Evolutionary conservation across 2,329 filamentous ascomycete genomes (phyloP).

Genomic region (Orbilia quercus): DNA sequence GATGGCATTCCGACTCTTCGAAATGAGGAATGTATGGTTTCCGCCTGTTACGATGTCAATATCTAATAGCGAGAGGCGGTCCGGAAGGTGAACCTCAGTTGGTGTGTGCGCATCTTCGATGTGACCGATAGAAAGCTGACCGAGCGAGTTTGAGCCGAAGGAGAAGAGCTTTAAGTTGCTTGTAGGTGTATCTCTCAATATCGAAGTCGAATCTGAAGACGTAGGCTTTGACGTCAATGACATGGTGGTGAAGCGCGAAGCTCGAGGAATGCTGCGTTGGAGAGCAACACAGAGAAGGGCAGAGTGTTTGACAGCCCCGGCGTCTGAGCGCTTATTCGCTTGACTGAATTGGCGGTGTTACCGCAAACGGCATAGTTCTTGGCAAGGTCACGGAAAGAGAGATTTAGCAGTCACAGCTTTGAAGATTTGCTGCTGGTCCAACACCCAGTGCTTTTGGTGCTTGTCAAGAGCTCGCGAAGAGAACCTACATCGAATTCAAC

Average conservation of each 20-base stretch:
- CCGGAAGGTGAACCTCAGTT: conserved; percentile 61
- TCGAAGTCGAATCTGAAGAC: background rate
- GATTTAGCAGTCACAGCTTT: conserved; percentile 57
- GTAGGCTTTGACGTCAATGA: background rate
- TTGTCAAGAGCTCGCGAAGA: conserved; percentile 32
- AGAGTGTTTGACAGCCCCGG: conserved; percentile 31
- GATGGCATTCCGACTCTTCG: conserved; percentile 64
- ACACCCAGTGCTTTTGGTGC: conserved; percentile 16
- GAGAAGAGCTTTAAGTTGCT: conserved; percentile 62
- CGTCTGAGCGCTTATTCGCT: conserved; percentile 30
- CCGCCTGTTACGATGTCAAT: conserved; percentile 73
- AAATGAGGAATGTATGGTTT: conserved; percentile 84
- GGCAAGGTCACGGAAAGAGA: conserved; percentile 3
- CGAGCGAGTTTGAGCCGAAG: conserved; percentile 68
- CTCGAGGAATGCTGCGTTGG: conserved; percentile 20
- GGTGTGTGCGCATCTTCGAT: conserved; percentile 63
- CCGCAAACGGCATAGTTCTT: background rate
- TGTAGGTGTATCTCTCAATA: background rate
- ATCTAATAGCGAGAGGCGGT: conserved; percentile 57
- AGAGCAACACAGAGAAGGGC: conserved; percentile 10
- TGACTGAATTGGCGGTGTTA: background rate
- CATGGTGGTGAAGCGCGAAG: conserved; percentile 9
- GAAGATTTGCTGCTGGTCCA: conserved; percentile 47
- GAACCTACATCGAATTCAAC: conserved; percentile 46
- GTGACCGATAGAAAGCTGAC: conserved; percentile 67